Evolutionary conservation across 768 basidiomycete species (phyloP), one percentile per base, ranked within the genome.

Genomic region (Stropharia rugosoannulata): DNA sequence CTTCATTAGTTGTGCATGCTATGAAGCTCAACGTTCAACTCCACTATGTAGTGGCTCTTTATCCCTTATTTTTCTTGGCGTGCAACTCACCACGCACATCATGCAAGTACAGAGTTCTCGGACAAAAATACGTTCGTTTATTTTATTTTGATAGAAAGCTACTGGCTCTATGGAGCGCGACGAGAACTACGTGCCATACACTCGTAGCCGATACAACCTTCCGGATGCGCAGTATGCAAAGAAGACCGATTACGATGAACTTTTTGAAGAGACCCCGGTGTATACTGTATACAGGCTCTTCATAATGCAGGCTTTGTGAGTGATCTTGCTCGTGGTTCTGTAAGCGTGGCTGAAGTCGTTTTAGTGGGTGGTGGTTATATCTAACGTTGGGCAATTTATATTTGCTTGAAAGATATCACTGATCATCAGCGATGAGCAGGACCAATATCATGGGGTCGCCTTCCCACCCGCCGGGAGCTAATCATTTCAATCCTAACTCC

Each of bases 161-260:
- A 87, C 88, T 53, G 82, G 82, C 40, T 88, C 87, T 0, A 87
- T 90, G 71, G 87, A 87, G 64, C 73, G 84, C 15, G 90, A 93
- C 63, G 87, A 91, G 67, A 90, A 89, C 60, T 87, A 84, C 55
- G 81, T 89, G 5, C 86, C 85, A 43, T 74, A 77, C 54, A 70
- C 70, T 49, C 72, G 72, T 38, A 70, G 69, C 51, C 70, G 75
- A 54, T 77, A 68, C 56, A 69, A 70, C 25, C 66, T 81, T 4
- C 80, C 80, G 0, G 62, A 70, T 4, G 69, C 73, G 58, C 66
- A 66, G 46, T 64, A 62, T 22, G 75, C 75, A 2, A 74, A 71
- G 1, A 70, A 65, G 36, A 60, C 70, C 11, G 77, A 80, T 62
- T 82, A 81, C 60, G 64, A 68, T 3, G 79, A 82, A 46, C 67